Conservation (phyloP, 164 flowering plant species). For the Tetrastigma voinierianum region DNA sequence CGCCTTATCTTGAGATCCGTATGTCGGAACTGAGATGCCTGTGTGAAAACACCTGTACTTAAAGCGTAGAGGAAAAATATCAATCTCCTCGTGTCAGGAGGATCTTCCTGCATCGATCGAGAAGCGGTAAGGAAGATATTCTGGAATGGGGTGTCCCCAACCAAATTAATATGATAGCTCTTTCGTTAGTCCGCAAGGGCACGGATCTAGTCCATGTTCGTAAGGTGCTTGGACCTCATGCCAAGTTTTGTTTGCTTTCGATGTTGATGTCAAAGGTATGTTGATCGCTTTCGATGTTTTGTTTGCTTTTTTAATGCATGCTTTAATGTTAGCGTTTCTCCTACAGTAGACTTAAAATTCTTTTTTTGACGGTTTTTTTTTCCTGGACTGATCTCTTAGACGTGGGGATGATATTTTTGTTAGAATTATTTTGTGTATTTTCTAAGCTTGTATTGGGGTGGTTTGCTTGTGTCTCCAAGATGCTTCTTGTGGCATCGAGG, state of each 20-base stretch:
- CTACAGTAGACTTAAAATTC: no score
- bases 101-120: slow-evolving; percentile 87
- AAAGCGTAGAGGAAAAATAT: slow-evolving; percentile 87
- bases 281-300: no score
- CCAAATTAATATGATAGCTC: slow-evolving; percentile 84
- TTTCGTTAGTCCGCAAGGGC: slow-evolving; percentile 87
- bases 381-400: no score
- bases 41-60: slow-evolving; percentile 72
- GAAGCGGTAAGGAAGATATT: slow-evolving; percentile 84
- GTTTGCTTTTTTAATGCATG: no score
- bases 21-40: slow-evolving; percentile 73
- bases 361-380: no score
- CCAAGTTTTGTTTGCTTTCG: slow-evolving; percentile 32
- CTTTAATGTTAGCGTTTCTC: no score
- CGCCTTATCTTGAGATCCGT: slow-evolving; percentile 66
- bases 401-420: no score
- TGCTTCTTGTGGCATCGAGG: no score
- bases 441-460: no score
- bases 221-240: slow-evolving; percentile 74
- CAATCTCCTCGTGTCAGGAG: slow-evolving; percentile 84
- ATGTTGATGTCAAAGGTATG: no score
- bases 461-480: no score
- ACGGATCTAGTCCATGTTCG: slow-evolving; percentile 87
- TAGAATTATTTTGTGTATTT: no score
- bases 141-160: slow-evolving; percentile 85